These are phyloP conservation scores for Postia placenta DNA, from an alignment of 768 basidiomycete genomes.

Conservation along the genomic window DNA sequence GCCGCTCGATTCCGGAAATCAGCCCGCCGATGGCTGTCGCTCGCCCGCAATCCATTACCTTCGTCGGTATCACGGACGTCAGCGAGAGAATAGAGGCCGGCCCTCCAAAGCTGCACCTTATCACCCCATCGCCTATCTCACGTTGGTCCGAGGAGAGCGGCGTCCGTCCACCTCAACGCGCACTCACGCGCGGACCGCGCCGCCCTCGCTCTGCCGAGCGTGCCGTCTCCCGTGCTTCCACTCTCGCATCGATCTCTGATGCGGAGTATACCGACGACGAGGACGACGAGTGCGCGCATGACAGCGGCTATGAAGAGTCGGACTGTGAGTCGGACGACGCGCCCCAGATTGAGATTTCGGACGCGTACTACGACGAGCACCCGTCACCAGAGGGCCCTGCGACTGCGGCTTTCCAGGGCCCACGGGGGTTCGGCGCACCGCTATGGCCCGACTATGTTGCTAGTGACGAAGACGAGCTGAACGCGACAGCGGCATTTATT, in stretches of 20 bases:
- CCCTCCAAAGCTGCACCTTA: background rate
- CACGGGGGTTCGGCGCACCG: slow-evolving; percentile 8
- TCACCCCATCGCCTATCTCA: background rate
- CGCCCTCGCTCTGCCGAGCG: background rate
- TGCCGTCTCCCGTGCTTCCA: background rate
- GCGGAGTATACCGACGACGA: slow-evolving; percentile 1
- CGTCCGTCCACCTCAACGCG: background rate
- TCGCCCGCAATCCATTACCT: background rate
- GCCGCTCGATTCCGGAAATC: background rate
- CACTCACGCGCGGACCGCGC: background rate
- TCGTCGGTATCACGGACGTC: background rate
- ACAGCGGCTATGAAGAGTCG: background rate
- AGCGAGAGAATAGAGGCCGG: background rate
- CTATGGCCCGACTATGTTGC: slow-evolving; percentile 15
- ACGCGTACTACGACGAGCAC: slow-evolving; percentile 38
- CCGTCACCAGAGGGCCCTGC: slow-evolving; percentile 41
- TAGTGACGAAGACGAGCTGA: slow-evolving; percentile 17
- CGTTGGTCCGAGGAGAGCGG: background rate
- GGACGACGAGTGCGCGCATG: background rate
- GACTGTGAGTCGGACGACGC: background rate
- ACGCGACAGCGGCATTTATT: slow-evolving; percentile 27
- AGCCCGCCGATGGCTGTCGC: background rate
- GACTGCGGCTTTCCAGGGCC: slow-evolving; percentile 26
- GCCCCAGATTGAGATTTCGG: slow-evolving; percentile 31
- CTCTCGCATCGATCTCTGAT: background rate